Evolutionary conservation across 129 eudicot species (phyloP).

Genomic region (Scalesia atractyloides): DNA sequence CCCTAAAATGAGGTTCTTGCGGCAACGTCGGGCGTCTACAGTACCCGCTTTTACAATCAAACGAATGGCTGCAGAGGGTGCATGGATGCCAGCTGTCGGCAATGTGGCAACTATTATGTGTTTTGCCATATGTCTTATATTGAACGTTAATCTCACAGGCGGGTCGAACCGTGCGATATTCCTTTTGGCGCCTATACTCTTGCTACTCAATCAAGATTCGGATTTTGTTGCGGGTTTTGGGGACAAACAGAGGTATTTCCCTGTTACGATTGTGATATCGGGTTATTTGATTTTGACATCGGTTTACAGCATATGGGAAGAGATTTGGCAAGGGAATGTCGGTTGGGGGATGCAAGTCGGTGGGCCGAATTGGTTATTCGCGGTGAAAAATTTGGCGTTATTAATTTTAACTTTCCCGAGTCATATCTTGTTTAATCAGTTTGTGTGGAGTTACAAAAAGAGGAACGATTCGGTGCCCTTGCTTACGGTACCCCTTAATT

Average conservation of each 20-base stretch:
- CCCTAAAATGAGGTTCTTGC: conserved; percentile 81
- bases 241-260: conserved; percentile 96
- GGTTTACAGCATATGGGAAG: conserved; percentile 87
- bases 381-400: conserved; percentile 86
- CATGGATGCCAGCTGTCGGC: conserved; percentile 99
- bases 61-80: conserved; percentile 92
- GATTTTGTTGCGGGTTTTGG: conserved; percentile 99
- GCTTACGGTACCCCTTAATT: conserved; percentile 80
- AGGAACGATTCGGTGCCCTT: conserved; percentile 67
- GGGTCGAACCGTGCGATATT: conserved; percentile 98
- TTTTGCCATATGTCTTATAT: conserved; percentile 87
- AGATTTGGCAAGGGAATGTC: conserved; percentile 83
- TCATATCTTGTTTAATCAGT: conserved; percentile 83
- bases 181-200: conserved; percentile 86
- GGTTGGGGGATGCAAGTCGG: conserved; percentile 99
- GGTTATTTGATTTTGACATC: conserved; percentile 75
- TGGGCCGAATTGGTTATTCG: conserved; percentile 93
- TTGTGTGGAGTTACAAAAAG: conserved; percentile 93
- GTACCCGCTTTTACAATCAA: conserved; percentile 78
- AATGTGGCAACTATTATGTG: conserved; percentile 95
- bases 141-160: conserved; percentile 84
- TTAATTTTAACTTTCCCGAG: conserved; percentile 84
- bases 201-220: conserved; percentile 89
- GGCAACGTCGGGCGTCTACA: conserved; percentile 79
- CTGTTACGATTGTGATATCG: conserved; percentile 77